These are phyloP conservation scores for Staphylotrichum longicolle DNA, from an alignment of 495 filamentous ascomycete species.

Conservation along the genomic window DNA sequence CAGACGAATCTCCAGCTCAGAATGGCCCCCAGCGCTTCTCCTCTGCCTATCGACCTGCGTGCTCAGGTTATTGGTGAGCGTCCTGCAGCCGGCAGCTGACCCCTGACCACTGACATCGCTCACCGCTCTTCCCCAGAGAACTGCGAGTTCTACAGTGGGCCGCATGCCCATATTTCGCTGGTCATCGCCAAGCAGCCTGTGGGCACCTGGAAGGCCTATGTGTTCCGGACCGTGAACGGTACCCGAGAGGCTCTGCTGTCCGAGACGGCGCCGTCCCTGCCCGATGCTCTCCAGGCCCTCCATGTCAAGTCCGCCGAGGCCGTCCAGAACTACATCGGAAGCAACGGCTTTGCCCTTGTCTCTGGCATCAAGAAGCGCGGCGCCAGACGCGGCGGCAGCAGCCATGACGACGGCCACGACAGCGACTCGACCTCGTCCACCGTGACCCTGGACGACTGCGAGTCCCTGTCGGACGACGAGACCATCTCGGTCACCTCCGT, in stretches of 20 bases:
- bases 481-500: slow-evolving; percentile 25
- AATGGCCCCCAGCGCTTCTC: slow-evolving; percentile 23
- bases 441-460: slow-evolving; percentile 32
- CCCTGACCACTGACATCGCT: slow-evolving; percentile 10
- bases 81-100: slow-evolving; percentile 8
- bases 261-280: slow-evolving; percentile 22
- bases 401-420: slow-evolving; percentile 22
- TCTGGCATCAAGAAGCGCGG: slow-evolving; percentile 21
- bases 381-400: slow-evolving; percentile 4
- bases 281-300: slow-evolving; percentile 32
- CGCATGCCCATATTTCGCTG: slow-evolving; percentile 32
- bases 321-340: slow-evolving; percentile 37
- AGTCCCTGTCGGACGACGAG: slow-evolving; percentile 36
- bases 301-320: slow-evolving; percentile 40
- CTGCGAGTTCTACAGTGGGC: slow-evolving; percentile 37
- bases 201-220: slow-evolving; percentile 36
- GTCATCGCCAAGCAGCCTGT: slow-evolving; percentile 36
- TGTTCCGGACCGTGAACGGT: slow-evolving; percentile 30
- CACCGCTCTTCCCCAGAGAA: slow-evolving; percentile 33
- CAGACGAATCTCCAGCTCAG: background rate
- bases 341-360: slow-evolving; percentile 36
- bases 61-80: slow-evolving; percentile 28
- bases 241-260: slow-evolving; percentile 36
- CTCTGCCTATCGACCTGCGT: slow-evolving; percentile 18
- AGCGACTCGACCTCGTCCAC: slow-evolving; percentile 32